Percentiles rank a stretch among this genome's conserved stretches.
These are phyloP conservation scores for Debaryomyces psychrophilus DNA, from an alignment of 1,139 yeast species.

Conservation along the genomic window DNA sequence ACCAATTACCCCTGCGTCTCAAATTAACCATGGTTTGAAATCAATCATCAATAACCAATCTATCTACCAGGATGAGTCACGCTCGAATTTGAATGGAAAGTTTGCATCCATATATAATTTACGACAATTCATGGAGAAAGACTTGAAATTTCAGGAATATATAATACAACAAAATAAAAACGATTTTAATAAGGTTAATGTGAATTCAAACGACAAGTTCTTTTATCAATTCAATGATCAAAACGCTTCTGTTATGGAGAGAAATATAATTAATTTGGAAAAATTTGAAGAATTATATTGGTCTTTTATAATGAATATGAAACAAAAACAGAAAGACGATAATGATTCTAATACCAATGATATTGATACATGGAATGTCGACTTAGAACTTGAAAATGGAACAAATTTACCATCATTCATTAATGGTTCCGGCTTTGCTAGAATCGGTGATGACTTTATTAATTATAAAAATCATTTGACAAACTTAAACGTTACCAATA, in stretches of 20 bases:
- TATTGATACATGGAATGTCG: conserved; percentile 21
- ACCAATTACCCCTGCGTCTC: conserved; percentile 32
- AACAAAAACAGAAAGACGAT: background rate
- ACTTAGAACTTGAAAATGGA: conserved; percentile 37
- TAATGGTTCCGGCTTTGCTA: conserved; percentile 31
- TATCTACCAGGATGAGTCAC: conserved; percentile 32
- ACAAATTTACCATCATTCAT: conserved; percentile 26
- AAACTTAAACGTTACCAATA: conserved; percentile 16
- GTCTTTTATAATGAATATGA: conserved; percentile 38
- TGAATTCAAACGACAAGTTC: conserved; percentile 11
- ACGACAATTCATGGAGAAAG: conserved; percentile 56
- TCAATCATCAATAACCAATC: conserved; percentile 22
- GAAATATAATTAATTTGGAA: conserved; percentile 24
- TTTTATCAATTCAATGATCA: conserved; percentile 13
- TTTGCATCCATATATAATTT: conserved; percentile 50
- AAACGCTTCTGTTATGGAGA: conserved; percentile 20
- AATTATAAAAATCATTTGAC: conserved; percentile 25
- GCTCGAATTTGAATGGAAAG: conserved; percentile 30
- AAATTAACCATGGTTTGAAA: conserved; percentile 29
- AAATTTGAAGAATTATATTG: conserved; percentile 53
- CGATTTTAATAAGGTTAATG: conserved; percentile 19
- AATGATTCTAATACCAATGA: background rate
- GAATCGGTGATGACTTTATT: conserved; percentile 31
- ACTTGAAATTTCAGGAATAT: conserved; percentile 43
- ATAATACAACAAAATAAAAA: conserved; percentile 26